These are phyloP conservation scores for Beauveria asiatica DNA, from an alignment of 2,329 filamentous ascomycete species.

Conservation along the genomic window DNA sequence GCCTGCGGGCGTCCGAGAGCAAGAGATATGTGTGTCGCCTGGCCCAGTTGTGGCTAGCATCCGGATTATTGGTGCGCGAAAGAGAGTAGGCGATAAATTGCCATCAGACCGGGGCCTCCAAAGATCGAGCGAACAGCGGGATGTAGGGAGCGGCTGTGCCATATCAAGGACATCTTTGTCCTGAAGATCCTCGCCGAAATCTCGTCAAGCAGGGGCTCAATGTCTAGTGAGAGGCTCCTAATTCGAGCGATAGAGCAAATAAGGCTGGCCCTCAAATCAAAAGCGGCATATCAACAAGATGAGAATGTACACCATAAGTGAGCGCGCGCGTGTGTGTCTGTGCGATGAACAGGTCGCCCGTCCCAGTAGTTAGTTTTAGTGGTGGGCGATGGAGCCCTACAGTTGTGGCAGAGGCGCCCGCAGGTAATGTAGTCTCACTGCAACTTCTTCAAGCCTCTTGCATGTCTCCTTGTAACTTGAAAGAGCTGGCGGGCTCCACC, in stretches of 20 bases:
- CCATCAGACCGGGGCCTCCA: neutral
- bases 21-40: neutral
- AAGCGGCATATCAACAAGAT: neutral
- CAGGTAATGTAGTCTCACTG: too few relatives aligned
- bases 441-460: too few relatives aligned
- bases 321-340: neutral
- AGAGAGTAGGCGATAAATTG: neutral
- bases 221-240: neutral
- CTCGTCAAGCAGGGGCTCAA: neutral
- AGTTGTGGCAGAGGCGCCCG: constrained; percentile 3
- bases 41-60: constrained; percentile 9
- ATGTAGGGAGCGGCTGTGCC: too few relatives aligned
- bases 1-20: neutral
- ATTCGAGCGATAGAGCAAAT: neutral
- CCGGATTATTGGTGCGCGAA: neutral
- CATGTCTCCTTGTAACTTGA: too few relatives aligned
- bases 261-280: neutral
- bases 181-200: neutral
- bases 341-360: neutral
- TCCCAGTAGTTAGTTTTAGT: neutral
- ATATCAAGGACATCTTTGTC: neutral
- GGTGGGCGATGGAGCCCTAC: constrained; percentile 1
- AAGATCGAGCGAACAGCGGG: neutral
- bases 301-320: neutral
- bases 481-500: neutral